A percentile compares a stretch with the other conserved stretches of the same genome.
Conservation (phyloP, 768 basidiomycete genomes). For the Hemileccinum impolitum region DNA sequence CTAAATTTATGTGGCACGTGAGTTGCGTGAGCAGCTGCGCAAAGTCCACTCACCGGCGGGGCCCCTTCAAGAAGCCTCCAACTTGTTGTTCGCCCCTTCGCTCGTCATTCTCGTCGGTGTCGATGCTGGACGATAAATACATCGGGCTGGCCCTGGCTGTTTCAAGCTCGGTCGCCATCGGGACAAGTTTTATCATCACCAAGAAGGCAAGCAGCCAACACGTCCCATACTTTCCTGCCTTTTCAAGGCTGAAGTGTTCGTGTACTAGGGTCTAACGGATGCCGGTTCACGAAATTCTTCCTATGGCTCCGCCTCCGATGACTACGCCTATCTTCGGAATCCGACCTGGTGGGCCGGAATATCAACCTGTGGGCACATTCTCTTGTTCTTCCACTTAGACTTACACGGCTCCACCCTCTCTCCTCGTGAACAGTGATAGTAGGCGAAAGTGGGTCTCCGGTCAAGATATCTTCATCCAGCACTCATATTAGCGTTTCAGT, state of each 20-base stretch:
- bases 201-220: conserved; percentile 71
- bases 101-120: conserved; percentile 3
- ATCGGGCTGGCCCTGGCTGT: conserved; percentile 90
- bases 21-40: background rate
- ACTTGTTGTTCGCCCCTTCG: background rate
- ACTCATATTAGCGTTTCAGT: conserved; percentile 37
- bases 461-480: background rate
- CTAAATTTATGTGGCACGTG: conserved; percentile 26
- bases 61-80: background rate
- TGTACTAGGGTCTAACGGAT: conserved; percentile 79
- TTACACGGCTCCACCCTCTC: conserved; percentile 4
- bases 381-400: conserved; percentile 1
- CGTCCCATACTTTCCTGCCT: background rate
- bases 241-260: conserved; percentile 9
- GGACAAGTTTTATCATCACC: conserved; percentile 96
- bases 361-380: conserved; percentile 66
- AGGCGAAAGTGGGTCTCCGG: conserved; percentile 72
- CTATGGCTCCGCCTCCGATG: conserved; percentile 67
- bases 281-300: conserved; percentile 58
- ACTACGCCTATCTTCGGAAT: conserved; percentile 82
- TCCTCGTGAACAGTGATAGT: conserved; percentile 69
- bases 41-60: too few relatives aligned
- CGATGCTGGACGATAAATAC: conserved; percentile 90
- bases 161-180: conserved; percentile 81
- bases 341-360: conserved; percentile 99